Base-by-base conservation (phyloP, 768 basidiomycete species). In the Lentinula sp. region DNA sequence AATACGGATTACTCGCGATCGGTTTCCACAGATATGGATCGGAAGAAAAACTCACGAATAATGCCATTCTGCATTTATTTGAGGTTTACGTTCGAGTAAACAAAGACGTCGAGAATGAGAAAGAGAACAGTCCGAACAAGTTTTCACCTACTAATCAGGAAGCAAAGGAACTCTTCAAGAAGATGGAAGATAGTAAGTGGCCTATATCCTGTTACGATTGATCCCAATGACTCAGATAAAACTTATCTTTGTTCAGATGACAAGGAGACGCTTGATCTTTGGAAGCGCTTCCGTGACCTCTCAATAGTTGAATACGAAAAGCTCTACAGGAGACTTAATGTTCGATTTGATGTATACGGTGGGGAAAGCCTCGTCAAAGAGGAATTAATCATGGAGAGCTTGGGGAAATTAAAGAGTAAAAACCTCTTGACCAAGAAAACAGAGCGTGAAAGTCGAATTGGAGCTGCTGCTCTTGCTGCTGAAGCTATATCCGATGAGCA, bases 11-110 rank as follows among this genome's bases (percentile, higher is more conserved):
- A 36, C 63, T 79, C 32, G 74, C 74, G 10, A 65, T 76, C 48
- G 77, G 77, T 12, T 79, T 76, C 61, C 63, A 72, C 57, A 63
- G 67, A 43, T 77, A 73, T 60, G 77, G 78, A 13, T 68, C 69
- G n/a, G 74, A 77, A 62, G 71, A 75, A 54, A 66, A 68, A 59
- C 68, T 79, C 9, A 62, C 69, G 48, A 57, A 46, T 49, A 72
- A 78, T 57, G 72, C 78, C 7, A 76, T 77, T 66, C 73, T 72
- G 69, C 76, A 78, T 63, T 68, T 79, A 33, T 77, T 70, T 67
- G 65, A 75, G 46, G 76, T 77, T 18, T 79, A 79, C 63, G 76
- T 77, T 57, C 65, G 66, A 55, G 69, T 76, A 61, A 76, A 76
- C 70, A 57, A 43, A n/a, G 42, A 43, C 15, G n/a, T 43, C 16